Conservation (phyloP, 2,329 filamentous ascomycete genomes). For the Zopfia rhizophila region DNA sequence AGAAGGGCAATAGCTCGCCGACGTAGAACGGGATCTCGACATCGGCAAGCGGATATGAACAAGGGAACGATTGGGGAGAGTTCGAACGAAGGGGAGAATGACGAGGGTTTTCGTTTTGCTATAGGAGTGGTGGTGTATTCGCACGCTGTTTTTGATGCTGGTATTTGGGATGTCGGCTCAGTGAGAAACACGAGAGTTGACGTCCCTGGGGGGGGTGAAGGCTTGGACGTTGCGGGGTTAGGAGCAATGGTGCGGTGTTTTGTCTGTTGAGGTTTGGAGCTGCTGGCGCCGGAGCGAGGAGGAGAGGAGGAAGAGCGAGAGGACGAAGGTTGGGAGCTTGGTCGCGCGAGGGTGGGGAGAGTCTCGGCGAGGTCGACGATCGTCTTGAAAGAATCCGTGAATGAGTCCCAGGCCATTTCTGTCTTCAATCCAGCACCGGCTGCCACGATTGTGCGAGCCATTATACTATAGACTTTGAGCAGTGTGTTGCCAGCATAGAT, state of each 20-base stretch:
- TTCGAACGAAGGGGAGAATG: slow-evolving; percentile 42
- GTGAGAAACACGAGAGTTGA: slow-evolving; percentile 23
- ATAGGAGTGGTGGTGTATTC: slow-evolving; percentile 4
- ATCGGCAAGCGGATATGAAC: slow-evolving; percentile 37
- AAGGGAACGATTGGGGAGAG: slow-evolving; percentile 39
- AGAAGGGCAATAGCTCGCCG: slow-evolving; percentile 37
- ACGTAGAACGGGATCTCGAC: slow-evolving; percentile 38
- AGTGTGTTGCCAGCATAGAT: slow-evolving; percentile 37
- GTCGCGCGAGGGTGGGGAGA: slow-evolving; percentile 27
- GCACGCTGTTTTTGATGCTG: slow-evolving; percentile 1
- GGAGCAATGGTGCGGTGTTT: slow-evolving; percentile 29
- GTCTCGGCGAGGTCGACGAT: slow-evolving; percentile 41
- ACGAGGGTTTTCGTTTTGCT: slow-evolving; percentile 22
- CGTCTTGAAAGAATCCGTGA: slow-evolving; percentile 32
- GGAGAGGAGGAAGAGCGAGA: slow-evolving; percentile 19
- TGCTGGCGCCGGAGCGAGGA: slow-evolving; percentile 16
- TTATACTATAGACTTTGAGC: slow-evolving; percentile 34
- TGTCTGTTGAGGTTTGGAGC: slow-evolving; percentile 12
- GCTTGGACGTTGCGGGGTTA: slow-evolving; percentile 22
- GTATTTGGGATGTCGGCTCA: slow-evolving; percentile 9
- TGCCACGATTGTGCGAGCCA: slow-evolving; percentile 31
- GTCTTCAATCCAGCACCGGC: slow-evolving; percentile 21
- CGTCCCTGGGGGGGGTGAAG: slow-evolving; percentile 19
- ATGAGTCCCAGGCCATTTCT: slow-evolving; percentile 37
- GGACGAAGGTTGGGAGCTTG: slow-evolving; percentile 18